Conservation (phyloP, 1,139 yeast genomes). For the Lizanozyma gosingica region DNA sequence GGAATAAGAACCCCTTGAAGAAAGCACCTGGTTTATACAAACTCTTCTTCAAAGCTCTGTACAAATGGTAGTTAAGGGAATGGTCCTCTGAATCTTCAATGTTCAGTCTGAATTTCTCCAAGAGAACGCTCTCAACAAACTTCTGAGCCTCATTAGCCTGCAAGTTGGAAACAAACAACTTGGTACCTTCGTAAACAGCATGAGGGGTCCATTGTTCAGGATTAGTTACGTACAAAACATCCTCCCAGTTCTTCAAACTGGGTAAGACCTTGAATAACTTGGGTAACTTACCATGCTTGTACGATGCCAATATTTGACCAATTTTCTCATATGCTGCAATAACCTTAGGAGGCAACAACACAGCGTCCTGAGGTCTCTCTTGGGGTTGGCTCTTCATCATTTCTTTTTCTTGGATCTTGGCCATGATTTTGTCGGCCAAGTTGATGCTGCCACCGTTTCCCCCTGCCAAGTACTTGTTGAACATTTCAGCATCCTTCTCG, state of each 20-base stretch:
- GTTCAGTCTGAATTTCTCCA: conserved; percentile 77
- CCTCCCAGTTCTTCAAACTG: conserved; percentile 89
- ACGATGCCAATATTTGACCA: conserved; percentile 80
- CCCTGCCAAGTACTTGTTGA: conserved; percentile 53
- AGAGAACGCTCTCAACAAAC: conserved; percentile 64
- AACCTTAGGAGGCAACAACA: conserved; percentile 88
- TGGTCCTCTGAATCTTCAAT: conserved; percentile 70
- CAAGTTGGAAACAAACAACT: conserved; percentile 83
- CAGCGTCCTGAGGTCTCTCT: conserved; percentile 39
- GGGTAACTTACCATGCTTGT: conserved; percentile 93
- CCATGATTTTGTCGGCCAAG: conserved; percentile 87
- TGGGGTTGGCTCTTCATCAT: conserved; percentile 24
- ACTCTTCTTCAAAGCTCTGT: conserved; percentile 85
- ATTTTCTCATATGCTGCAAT: conserved; percentile 90
- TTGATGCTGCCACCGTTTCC: conserved; percentile 43
- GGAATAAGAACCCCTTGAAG: conserved; percentile 91
- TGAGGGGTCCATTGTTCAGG: conserved; percentile 97
- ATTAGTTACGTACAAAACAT: conserved; percentile 81
- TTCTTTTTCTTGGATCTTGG: conserved; percentile 74
- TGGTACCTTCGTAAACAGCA: conserved; percentile 91
- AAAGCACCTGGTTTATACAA: conserved; percentile 96
- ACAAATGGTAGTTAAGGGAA: conserved; percentile 78
- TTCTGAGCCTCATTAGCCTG: conserved; percentile 83
- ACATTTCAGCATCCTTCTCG: conserved; percentile 63
- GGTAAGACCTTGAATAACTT: conserved; percentile 93